These are phyloP conservation scores for Nakazawaea anatomiae DNA, from an alignment of 805 yeast species.

Conservation along the genomic window DNA sequence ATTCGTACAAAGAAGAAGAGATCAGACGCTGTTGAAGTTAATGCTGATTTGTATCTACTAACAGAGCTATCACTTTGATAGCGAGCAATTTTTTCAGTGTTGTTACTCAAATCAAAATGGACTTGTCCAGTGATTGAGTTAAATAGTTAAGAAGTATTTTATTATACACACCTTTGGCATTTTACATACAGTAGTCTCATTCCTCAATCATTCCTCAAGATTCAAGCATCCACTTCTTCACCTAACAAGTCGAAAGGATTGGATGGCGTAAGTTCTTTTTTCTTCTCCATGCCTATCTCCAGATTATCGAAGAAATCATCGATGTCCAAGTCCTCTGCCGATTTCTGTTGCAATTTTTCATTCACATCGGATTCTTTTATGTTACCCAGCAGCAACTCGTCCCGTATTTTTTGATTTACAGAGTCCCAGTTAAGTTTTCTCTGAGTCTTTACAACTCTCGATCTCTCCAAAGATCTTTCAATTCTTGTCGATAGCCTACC, in stretches of 20 bases:
- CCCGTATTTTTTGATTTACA: conserved; percentile 46
- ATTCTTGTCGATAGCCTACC: conserved; percentile 59
- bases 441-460: conserved; percentile 52
- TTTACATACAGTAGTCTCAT: neutral
- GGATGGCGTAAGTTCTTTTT: conserved; percentile 4
- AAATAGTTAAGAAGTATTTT: too few species aligned
- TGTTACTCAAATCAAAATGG: too few species aligned
- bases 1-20: too few species aligned
- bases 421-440: conserved; percentile 73
- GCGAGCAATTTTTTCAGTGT: too few species aligned
- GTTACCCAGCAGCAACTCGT: conserved; percentile 14
- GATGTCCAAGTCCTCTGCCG: conserved; percentile 11
- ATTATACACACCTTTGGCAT: neutral
- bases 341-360: conserved; percentile 18
- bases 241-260: conserved; percentile 33
- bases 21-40: too few species aligned
- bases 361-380: conserved; percentile 31
- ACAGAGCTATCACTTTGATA: too few species aligned
- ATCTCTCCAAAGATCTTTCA: conserved; percentile 56
- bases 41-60: too few species aligned
- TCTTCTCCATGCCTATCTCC: neutral
- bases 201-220: neutral
- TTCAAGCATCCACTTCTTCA: conserved; percentile 4
- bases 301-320: conserved; percentile 5
- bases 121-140: too few species aligned